Base-by-base conservation (phyloP, 306 rosid species). In the Lathyrus aphaca region DNA sequence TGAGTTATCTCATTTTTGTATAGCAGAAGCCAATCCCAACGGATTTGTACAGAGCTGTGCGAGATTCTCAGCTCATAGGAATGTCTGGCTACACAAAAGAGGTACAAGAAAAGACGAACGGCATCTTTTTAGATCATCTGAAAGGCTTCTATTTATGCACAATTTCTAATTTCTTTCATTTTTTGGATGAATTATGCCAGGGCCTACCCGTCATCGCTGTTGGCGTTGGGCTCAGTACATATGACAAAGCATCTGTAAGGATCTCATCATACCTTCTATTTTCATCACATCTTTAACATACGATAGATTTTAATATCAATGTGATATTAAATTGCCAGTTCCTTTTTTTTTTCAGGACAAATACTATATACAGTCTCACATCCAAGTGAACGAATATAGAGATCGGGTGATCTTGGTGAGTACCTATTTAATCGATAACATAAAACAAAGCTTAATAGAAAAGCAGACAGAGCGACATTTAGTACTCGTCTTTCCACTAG, bases 191-290 rank as follows among this genome's bases (percentile, higher is more conserved):
- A 69, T 13, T 27, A 40, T 84, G 51, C 23, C 89, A 95, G 97
- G 97, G 97, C 64, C 81, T 84, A 61, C 99, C 97, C 17, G 95
- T 91, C 69, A 74, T 95, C 57, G 96, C 91, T 69, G 65, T 91
- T 72, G 99, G 99, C 25, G 86, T 87, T 65, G 99, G 99, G 68
- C 95, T 74, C 66, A 95, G 99, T 85, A 83, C 97, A 58, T 89
- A 25, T 80, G 96, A 89, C 83, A 95, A 95, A 86, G 99, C 89
- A 64, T 84, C 99, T 71, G 99, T 95, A 85, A 91, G 99, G 54
- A 78, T 71, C 32, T 60, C 59, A 8, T 60, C 50, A 3, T 67
- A 40, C 55, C 10, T 9, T 72, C 61, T 78, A 51, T 49, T 32
- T 63, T 60, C 71, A 65, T 64, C 66, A 8, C 30, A 67, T 46